These are phyloP conservation scores for Pseudoneurospora amorphoporcata DNA, from an alignment of 495 filamentous ascomycete species.

Conservation along the genomic window DNA sequence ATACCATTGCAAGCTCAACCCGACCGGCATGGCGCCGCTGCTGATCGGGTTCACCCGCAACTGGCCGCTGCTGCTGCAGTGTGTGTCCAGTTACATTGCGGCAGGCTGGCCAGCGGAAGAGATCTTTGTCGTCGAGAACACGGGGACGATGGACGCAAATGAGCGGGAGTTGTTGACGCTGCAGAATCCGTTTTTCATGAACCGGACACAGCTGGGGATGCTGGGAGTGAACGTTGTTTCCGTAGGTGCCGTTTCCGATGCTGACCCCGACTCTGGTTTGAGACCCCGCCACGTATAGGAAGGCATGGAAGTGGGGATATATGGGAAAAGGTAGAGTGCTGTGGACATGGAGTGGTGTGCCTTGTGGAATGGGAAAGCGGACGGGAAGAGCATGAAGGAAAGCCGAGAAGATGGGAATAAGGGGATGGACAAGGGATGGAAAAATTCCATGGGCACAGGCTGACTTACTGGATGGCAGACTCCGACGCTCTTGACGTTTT, in stretches of 20 bases:
- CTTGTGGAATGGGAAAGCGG: neutral
- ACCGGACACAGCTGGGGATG: slow-evolving; percentile 40
- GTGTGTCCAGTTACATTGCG: slow-evolving; percentile 46
- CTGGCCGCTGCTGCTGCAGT: slow-evolving; percentile 47
- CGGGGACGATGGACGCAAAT: slow-evolving; percentile 48
- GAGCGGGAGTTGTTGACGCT: slow-evolving; percentile 33
- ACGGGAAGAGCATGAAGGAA: neutral
- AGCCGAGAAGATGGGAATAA: neutral
- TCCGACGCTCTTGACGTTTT: slow-evolving; percentile 49
- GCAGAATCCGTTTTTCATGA: slow-evolving; percentile 54
- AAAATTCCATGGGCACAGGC: neutral
- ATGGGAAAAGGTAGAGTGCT: neutral
- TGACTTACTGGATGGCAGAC: slow-evolving; percentile 17
- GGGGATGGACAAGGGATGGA: neutral
- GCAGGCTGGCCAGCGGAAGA: slow-evolving; percentile 51
- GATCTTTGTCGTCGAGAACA: slow-evolving; percentile 54
- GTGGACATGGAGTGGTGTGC: neutral
- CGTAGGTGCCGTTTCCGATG: neutral
- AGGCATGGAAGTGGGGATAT: neutral
- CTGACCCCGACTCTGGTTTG: neutral
- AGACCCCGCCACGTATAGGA: neutral
- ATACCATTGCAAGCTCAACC: neutral
- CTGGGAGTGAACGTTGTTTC: slow-evolving; percentile 45
- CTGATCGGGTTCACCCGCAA: slow-evolving; percentile 52
- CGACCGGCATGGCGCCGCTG: slow-evolving; percentile 36